Conservation (phyloP, 257 asterid genomes). For the Rehmannia glutinosa region DNA sequence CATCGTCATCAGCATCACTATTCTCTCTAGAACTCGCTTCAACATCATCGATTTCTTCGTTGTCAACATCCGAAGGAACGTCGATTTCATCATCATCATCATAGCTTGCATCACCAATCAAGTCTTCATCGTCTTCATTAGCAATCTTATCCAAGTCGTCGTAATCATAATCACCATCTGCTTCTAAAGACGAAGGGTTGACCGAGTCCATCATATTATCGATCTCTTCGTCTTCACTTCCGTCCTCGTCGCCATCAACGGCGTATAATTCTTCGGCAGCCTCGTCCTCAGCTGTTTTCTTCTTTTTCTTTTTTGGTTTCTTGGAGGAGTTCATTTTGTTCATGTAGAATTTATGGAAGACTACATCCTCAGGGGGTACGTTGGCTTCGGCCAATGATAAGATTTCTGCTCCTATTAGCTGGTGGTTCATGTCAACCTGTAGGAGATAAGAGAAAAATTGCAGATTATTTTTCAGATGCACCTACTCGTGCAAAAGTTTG, state of each 20-base stretch:
- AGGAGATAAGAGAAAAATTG: background rate
- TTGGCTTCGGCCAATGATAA: slow-evolving; percentile 69
- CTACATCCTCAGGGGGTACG: slow-evolving; percentile 83
- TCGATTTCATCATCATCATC: slow-evolving; percentile 29
- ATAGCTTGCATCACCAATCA: slow-evolving; percentile 56
- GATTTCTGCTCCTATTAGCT: slow-evolving; percentile 78
- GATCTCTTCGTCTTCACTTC: slow-evolving; percentile 61
- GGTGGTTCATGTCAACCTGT: slow-evolving; percentile 74
- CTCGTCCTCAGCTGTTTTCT: slow-evolving; percentile 58
- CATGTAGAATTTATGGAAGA: slow-evolving; percentile 83
- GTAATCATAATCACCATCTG: slow-evolving; percentile 52
- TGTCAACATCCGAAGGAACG: slow-evolving; percentile 37
- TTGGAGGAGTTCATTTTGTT: slow-evolving; percentile 67
- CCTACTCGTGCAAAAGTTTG: too few species aligned
- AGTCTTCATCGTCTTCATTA: slow-evolving; percentile 68
- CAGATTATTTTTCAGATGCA: too few species aligned
- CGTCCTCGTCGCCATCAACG: slow-evolving; percentile 50
- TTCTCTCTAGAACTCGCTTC: slow-evolving; percentile 19
- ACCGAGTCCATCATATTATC: slow-evolving; percentile 48
- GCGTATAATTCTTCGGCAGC: slow-evolving; percentile 66
- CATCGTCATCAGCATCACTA: slow-evolving; percentile 27
- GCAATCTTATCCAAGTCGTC: slow-evolving; percentile 64
- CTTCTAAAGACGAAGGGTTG: slow-evolving; percentile 30
- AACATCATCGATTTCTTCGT: slow-evolving; percentile 26
- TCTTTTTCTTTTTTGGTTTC: slow-evolving; percentile 75